Conservation (phyloP, 345 rosid species). For the Cardamine chenopodiifolia region DNA sequence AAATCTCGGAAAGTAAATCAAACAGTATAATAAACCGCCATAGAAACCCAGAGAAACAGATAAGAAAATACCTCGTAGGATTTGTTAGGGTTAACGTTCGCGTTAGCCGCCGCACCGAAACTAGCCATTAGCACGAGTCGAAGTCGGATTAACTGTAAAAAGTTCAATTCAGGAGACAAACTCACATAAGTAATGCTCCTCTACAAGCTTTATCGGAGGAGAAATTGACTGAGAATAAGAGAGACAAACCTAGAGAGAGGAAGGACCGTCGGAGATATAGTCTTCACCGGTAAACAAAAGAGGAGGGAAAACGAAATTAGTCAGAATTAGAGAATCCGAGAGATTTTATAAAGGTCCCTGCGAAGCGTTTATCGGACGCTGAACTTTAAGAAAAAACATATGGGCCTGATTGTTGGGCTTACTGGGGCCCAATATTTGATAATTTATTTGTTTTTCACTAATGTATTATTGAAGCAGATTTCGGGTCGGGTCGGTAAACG, state of each 20-base stretch:
- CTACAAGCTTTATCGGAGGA: neutral
- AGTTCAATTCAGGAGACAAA: neutral
- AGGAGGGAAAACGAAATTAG: conserved; percentile 25
- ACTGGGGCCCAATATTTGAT: neutral
- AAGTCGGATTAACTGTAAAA: neutral
- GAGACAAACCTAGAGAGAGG: conserved; percentile 22
- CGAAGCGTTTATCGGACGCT: conserved; percentile 36
- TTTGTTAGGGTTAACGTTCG: conserved; percentile 76
- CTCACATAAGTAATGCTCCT: conserved; percentile 1
- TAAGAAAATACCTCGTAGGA: conserved; percentile 62
- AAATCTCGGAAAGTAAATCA: conserved; percentile 2
- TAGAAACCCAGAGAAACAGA: neutral
- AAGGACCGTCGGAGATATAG: conserved; percentile 11
- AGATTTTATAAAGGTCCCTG: conserved; percentile 11
- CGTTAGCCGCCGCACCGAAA: conserved; percentile 53
- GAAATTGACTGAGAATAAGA: neutral
- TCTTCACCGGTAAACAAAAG: conserved; percentile 20
- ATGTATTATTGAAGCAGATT: neutral
- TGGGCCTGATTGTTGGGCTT: conserved; percentile 11
- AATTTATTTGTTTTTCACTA: neutral
- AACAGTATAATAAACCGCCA: neutral
- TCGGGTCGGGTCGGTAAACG: conserved; percentile 2
- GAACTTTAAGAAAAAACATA: neutral
- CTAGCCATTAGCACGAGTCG: conserved; percentile 52
- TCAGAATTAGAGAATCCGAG: neutral